These are phyloP conservation scores for Drechslera avenae DNA, from an alignment of 2,329 filamentous ascomycete species.

Conservation along the genomic window DNA sequence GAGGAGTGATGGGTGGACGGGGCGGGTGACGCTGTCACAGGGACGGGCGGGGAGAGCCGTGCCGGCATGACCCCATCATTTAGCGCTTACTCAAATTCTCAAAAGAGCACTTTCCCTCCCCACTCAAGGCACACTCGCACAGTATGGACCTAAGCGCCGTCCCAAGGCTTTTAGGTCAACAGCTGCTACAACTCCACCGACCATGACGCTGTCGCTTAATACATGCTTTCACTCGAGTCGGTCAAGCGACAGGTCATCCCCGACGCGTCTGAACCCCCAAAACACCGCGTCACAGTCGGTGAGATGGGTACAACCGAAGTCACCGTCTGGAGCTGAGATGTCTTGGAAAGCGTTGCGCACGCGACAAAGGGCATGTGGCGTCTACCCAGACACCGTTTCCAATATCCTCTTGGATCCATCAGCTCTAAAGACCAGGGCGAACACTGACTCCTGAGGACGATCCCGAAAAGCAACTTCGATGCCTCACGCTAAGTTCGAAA, in stretches of 20 bases:
- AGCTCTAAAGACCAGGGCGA: background rate
- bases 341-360: conserved; percentile 9
- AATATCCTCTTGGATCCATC: background rate
- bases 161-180: background rate
- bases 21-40: conserved; percentile 2
- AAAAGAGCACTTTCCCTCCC: background rate
- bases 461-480: background rate
- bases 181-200: background rate
- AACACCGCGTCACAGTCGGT: no score
- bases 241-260: background rate
- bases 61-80: conserved; percentile 1
- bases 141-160: background rate
- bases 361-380: conserved; percentile 8
- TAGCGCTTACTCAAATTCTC: background rate
- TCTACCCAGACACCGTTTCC: background rate
- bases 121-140: background rate
- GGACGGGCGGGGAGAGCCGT: conserved; percentile 1
- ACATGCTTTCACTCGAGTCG: background rate
- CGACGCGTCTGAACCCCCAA: background rate
- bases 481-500: no score
- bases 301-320: background rate
- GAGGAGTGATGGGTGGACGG: background rate
- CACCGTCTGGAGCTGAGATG: conserved; percentile 1
- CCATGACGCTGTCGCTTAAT: background rate
- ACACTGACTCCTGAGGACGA: background rate